These are phyloP conservation scores for Juglanconis oblonga DNA, from an alignment of 2,329 filamentous ascomycete species.

Conservation along the genomic window DNA sequence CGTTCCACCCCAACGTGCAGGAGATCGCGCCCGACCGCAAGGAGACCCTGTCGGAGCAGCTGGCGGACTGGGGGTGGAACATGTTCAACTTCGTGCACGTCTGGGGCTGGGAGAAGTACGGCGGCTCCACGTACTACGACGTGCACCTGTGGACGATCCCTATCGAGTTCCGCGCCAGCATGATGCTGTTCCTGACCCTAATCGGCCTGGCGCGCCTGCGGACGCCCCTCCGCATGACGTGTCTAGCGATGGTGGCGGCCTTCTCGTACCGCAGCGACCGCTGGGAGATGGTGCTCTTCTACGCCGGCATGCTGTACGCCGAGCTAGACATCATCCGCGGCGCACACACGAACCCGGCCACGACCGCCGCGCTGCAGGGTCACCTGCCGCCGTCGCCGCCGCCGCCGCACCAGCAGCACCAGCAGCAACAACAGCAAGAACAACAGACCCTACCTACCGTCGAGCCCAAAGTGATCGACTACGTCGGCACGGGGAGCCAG, in stretches of 20 bases:
- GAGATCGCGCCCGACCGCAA: constrained; percentile 45
- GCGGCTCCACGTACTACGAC: constrained; percentile 50
- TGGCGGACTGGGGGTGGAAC: constrained; percentile 43
- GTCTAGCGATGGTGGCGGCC: constrained; percentile 38
- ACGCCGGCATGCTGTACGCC: constrained; percentile 52
- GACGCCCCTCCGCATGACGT: constrained; percentile 38
- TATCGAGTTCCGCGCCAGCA: constrained; percentile 56
- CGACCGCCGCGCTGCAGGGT: constrained; percentile 14
- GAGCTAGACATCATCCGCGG: constrained; percentile 51
- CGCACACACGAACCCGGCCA: constrained; percentile 34
- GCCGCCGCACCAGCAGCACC: no score
- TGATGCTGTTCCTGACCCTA: constrained; percentile 54
- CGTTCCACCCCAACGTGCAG: constrained; percentile 45
- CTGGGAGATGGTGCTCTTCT: constrained; percentile 57
- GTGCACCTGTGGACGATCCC: constrained; percentile 63
- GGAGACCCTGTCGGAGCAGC: constrained; percentile 36
- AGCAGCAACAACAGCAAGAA: no score
- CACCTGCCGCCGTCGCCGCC: background rate
- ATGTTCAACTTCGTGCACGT: constrained; percentile 51
- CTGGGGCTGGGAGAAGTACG: constrained; percentile 48
- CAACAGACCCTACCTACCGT: background rate
- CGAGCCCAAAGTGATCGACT: constrained; percentile 5
- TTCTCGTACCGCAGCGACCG: constrained; percentile 46
- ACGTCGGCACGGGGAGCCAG: constrained; percentile 4
- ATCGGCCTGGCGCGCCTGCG: constrained; percentile 47